Percentiles rank a stretch among this genome's conserved stretches.
These are phyloP conservation scores for Phytophthora idaei DNA, from an alignment of 352 stramenopile species.

Conservation along the genomic window DNA sequence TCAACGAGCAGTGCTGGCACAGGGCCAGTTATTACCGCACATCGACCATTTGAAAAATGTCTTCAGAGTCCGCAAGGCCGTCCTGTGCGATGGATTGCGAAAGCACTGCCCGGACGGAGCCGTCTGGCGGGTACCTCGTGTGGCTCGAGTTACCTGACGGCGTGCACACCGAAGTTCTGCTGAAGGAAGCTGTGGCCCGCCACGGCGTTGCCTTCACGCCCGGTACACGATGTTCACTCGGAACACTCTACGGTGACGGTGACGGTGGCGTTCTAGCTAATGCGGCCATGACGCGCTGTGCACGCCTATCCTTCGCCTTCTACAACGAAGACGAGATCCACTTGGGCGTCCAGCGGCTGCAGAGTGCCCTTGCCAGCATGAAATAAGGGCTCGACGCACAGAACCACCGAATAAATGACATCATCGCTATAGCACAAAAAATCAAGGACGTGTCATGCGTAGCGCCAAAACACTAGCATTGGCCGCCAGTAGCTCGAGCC, in stretches of 20 bases:
- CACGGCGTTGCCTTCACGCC: constrained; percentile 83
- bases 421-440: constrained; percentile 19
- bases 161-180: constrained; percentile 55
- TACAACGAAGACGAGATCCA: constrained; percentile 80
- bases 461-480: not conserved
- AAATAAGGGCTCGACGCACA: constrained; percentile 11
- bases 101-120: constrained; percentile 54
- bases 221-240: constrained; percentile 66
- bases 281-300: constrained; percentile 47
- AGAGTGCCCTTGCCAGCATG: constrained; percentile 39
- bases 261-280: constrained; percentile 25
- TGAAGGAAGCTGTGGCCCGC: constrained; percentile 45
- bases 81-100: constrained; percentile 55
- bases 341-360: constrained; percentile 62
- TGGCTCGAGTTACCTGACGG: constrained; percentile 67
- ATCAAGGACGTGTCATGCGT: constrained; percentile 24
- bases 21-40: constrained; percentile 53
- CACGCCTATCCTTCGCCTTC: constrained; percentile 82
- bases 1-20: constrained; percentile 54
- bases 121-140: constrained; percentile 85
- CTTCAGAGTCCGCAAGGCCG: constrained; percentile 48
- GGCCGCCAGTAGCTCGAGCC: not conserved
- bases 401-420: constrained; percentile 26
- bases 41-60: constrained; percentile 50
- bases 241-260: constrained; percentile 17